Evolutionary conservation across 169 alveolate species (phyloP).

Genomic region (Plasmodium gallinaceum): DNA sequence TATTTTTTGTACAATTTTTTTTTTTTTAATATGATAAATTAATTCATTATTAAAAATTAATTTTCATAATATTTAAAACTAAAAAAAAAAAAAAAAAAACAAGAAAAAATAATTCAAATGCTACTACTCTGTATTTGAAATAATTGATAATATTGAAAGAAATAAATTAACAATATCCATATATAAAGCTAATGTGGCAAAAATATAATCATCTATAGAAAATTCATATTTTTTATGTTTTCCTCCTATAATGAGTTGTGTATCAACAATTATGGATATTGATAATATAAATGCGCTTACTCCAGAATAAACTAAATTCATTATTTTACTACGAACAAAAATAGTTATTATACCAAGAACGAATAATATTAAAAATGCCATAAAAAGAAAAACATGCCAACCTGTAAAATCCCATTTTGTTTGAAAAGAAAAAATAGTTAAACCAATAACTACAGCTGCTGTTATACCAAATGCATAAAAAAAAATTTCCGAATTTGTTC

Average conservation of each 20-base stretch:
- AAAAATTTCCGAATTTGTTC: constrained; percentile 73
- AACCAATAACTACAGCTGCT: constrained; percentile 80
- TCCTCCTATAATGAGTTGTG: constrained; percentile 94
- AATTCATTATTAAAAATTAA: constrained; percentile 28
- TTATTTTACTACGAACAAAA: constrained; percentile 53
- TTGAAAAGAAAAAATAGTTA: constrained; percentile 86
- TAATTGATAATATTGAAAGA: constrained; percentile 84
- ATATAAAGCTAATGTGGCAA: constrained; percentile 93
- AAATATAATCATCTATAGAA: constrained; percentile 93
- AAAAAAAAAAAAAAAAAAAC: constrained; percentile 22
- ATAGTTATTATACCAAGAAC: constrained; percentile 77
- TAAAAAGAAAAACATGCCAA: constrained; percentile 78
- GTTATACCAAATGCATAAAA: constrained; percentile 87
- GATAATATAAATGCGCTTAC: constrained; percentile 89
- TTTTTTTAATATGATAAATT: constrained; percentile 26
- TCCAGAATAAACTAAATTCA: constrained; percentile 78
- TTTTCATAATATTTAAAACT: constrained; percentile 45
- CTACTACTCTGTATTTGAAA: constrained; percentile 48
- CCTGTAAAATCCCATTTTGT: constrained; percentile 89
- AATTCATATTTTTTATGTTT: constrained; percentile 90
- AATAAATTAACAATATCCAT: constrained; percentile 91
- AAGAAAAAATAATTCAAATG: constrained; percentile 1
- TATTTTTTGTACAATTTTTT: neutral
- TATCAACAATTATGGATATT: constrained; percentile 90
- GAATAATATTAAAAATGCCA: constrained; percentile 75